Conservation (phyloP, 495 filamentous ascomycete species). For the Aspergillus sclerotiicarbonarius region DNA sequence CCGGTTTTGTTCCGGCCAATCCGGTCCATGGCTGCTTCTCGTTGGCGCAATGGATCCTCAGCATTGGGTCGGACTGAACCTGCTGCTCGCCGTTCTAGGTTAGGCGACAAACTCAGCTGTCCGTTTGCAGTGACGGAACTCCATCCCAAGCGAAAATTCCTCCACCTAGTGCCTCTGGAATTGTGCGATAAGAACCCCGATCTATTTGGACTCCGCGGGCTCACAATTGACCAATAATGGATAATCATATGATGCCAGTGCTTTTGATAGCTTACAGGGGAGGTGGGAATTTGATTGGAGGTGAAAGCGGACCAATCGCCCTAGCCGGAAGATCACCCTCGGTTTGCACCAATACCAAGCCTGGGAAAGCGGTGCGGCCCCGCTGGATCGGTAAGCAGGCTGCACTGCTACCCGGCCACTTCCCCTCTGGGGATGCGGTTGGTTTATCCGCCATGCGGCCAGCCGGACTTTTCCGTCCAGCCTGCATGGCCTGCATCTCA, state of each 20-base stretch:
- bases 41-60: neutral
- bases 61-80: conserved; percentile 2
- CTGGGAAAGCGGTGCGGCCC: neutral
- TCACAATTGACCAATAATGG: too few relatives aligned
- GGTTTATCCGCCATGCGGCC: neutral
- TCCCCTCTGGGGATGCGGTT: neutral
- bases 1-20: conserved; percentile 1
- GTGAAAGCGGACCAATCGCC: neutral
- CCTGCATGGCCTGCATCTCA: too few relatives aligned
- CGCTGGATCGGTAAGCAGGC: neutral
- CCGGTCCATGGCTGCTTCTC: neutral
- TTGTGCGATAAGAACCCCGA: too few relatives aligned
- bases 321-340: neutral
- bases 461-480: too few relatives aligned
- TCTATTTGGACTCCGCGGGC: too few relatives aligned
- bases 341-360: neutral
- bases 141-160: neutral
- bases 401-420: too few relatives aligned
- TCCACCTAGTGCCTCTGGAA: neutral
- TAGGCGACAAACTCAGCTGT: neutral
- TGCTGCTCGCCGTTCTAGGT: neutral
- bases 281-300: neutral
- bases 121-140: neutral
- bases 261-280: neutral
- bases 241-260: neutral